These are phyloP conservation scores for Phaeosphaeriaceae sp. DNA, from an alignment of 2,329 filamentous ascomycete species.

Conservation along the genomic window DNA sequence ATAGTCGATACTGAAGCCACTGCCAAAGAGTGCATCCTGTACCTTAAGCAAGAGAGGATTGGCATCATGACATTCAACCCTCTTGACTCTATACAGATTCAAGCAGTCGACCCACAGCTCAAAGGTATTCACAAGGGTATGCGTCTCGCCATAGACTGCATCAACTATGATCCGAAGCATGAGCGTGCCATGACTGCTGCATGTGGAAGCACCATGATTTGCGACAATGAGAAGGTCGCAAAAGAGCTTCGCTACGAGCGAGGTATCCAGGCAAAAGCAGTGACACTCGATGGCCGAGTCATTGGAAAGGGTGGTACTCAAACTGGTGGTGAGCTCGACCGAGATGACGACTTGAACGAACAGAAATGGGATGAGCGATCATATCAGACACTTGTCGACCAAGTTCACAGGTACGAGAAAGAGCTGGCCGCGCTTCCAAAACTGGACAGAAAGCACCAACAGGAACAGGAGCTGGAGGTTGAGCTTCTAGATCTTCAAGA, in stretches of 20 bases:
- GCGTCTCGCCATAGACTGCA: slow-evolving; percentile 91
- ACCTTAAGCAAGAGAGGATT: slow-evolving; percentile 87
- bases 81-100: slow-evolving; percentile 96
- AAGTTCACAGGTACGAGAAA: slow-evolving; percentile 75
- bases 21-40: slow-evolving; percentile 90
- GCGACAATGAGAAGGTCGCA: slow-evolving; percentile 83
- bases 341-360: slow-evolving; percentile 69
- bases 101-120: slow-evolving; percentile 84
- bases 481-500: slow-evolving; percentile 83
- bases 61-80: slow-evolving; percentile 93
- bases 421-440: slow-evolving; percentile 83
- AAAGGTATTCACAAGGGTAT: slow-evolving; percentile 86
- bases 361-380: slow-evolving; percentile 90
- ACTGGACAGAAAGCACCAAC: slow-evolving; percentile 73
- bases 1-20: slow-evolving; percentile 96
- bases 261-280: slow-evolving; percentile 87
- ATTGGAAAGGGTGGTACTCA: slow-evolving; percentile 97
- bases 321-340: slow-evolving; percentile 86
- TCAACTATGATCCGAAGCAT: slow-evolving; percentile 87
- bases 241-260: slow-evolving; percentile 88
- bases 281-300: slow-evolving; percentile 92
- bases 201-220: slow-evolving; percentile 93
- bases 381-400: slow-evolving; percentile 79
- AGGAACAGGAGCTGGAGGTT: slow-evolving; percentile 80
- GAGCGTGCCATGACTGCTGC: slow-evolving; percentile 94